These are phyloP conservation scores for Daucus carota DNA, from an alignment of 129 eudicot genomes.

Conservation along the genomic window DNA sequence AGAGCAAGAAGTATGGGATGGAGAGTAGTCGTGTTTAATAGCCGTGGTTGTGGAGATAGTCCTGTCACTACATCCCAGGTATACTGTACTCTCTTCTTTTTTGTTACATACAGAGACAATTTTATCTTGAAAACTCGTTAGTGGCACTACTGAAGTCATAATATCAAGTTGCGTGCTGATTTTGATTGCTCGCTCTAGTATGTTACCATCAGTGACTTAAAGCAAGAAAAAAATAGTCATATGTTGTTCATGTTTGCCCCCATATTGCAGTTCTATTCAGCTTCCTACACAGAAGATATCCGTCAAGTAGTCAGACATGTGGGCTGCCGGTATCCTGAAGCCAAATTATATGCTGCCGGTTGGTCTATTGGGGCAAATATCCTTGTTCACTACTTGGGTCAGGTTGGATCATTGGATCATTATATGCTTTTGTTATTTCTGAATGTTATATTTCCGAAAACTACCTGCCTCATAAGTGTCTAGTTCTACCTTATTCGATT, in stretches of 20 bases:
- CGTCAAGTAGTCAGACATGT: constrained; percentile 74
- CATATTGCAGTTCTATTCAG: constrained; percentile 80
- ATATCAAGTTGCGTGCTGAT: not conserved
- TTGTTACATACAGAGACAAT: not conserved
- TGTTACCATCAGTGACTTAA: not conserved
- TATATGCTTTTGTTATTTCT: not conserved
- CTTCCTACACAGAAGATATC: constrained; percentile 84
- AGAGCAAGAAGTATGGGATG: constrained; percentile 74
- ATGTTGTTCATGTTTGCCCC: not conserved
- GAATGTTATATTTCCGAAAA: not conserved
- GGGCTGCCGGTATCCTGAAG: constrained; percentile 50
- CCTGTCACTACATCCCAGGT: constrained; percentile 97
- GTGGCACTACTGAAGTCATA: not conserved
- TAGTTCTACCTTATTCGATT: not conserved
- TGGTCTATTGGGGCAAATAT: constrained; percentile 98
- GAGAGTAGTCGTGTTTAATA: constrained; percentile 86
- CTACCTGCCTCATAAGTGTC: not conserved
- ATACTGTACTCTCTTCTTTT: not conserved
- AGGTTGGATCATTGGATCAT: constrained; percentile 37
- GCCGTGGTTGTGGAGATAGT: constrained; percentile 88
- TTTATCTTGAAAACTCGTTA: not conserved
- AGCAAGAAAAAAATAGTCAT: not conserved
- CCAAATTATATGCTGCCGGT: constrained; percentile 85
- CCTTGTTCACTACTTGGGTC: constrained; percentile 77
- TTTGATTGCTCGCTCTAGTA: not conserved